Base-by-base conservation (phyloP, 2,329 filamentous ascomycete species). In the Aspergillus aculeatinus region DNA sequence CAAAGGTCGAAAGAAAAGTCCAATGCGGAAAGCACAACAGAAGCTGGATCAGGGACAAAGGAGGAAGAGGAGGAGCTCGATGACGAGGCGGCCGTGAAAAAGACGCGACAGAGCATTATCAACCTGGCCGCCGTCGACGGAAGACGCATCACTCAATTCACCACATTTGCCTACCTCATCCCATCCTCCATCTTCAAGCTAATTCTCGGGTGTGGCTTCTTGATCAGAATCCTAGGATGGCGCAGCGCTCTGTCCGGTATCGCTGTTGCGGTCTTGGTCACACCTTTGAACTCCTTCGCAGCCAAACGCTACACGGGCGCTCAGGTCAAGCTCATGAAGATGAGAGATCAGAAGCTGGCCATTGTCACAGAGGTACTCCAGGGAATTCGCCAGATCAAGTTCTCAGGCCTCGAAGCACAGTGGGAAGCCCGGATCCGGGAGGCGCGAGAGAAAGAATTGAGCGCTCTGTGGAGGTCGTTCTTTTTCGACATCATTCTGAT, bases 361-460 rank as follows among this genome's bases (percentile, higher is more conserved):
- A 83, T 92, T 10, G 83, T 93, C 29, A 89, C 89, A 2, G 90
- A 94, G 73, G 89, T 88, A 1, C 77, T 94, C 2, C 85, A 89
- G 66, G 90, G 90, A 3, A 92, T 93, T 64, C 85, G 90, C 1
- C 90, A 94, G 74, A 92, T 94, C 77, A 94, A 94, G 70, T 92
- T 93, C 67, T 89, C 89, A 1, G 90, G 90, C 1, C 76, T 91
- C 1, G 90, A 93, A 73, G 77, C 79, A 21, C 85, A 90, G 66
- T 93, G 90, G 90, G 85, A 91, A 69, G 79, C 81, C 23, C 89
- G 88, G 61, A 89, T 94, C 71, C 74, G 81, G 62, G 74, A 82
- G 63, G 84, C 87, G 14, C 81, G 90, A 67, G 82, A 86, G 51
- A 84, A 82, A 53, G 90, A 93, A 71, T 80, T 94, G 11, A 74